Conservation (phyloP, 129 eudicot genomes). For the Pittosporum tobira region DNA sequence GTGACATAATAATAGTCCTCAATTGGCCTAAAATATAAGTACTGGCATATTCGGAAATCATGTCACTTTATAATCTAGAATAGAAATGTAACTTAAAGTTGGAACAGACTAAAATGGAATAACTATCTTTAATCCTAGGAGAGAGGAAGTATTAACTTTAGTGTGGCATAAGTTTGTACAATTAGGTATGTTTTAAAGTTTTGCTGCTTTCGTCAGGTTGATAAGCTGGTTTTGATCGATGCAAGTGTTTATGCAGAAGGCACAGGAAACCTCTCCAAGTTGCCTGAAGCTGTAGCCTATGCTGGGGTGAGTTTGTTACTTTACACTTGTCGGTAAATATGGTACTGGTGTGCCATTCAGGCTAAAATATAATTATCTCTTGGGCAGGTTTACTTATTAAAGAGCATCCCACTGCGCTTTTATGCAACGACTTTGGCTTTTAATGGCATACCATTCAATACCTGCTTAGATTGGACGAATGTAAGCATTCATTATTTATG, state of each 20-base stretch:
- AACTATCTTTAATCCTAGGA: too few relatives aligned
- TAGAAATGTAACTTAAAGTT: too few relatives aligned
- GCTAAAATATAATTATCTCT: conserved; percentile 11
- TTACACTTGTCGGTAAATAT: not conserved
- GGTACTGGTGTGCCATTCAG: not conserved
- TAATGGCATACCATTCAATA: conserved; percentile 39
- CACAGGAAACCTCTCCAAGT: conserved; percentile 58
- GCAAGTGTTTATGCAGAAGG: conserved; percentile 97
- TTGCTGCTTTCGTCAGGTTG: conserved; percentile 44
- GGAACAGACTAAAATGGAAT: too few relatives aligned
- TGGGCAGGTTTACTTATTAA: conserved; percentile 57
- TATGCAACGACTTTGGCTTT: conserved; percentile 61
- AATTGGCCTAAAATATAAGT: too few relatives aligned
- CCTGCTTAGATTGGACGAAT: conserved; percentile 65
- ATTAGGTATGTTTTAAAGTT: not conserved
- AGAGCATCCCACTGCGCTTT: conserved; percentile 67
- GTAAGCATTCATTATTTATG: conserved; percentile 27
- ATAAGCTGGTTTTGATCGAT: conserved; percentile 72
- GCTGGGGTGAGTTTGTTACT: conserved; percentile 54
- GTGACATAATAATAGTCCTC: too few relatives aligned
- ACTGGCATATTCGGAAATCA: too few relatives aligned
- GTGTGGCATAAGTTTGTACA: not conserved
- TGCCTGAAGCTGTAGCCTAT: conserved; percentile 58
- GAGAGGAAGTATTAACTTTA: not conserved
- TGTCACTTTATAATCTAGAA: too few relatives aligned